Base-by-base conservation (phyloP, 1,284 basidiomycete genomes). In the Laetiporus sulphureus region DNA sequence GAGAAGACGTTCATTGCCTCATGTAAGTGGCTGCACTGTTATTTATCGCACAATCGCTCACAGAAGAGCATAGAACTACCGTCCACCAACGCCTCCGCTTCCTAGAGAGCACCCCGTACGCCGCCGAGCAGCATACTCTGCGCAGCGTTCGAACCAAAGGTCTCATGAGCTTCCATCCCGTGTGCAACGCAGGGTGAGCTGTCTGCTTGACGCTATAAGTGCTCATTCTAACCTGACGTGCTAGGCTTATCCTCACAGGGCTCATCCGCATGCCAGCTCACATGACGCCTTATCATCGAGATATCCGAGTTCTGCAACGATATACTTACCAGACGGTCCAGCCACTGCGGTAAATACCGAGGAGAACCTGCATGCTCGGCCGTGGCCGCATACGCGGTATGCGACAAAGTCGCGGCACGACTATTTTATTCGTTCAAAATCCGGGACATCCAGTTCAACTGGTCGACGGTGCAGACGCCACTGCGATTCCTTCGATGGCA, bases 1-100 rank as follows among this genome's bases (percentile, higher is more conserved):
- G 12, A 8, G 15, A 15, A 33, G 38, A 19, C 42, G 39, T 22
- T 41, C 42, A 3, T 31, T 44, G 33, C 35, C 42, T 43, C 46
- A 21, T 30, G 38, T 42, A 48, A 39, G 51, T 51, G 38, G 49
- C 46, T 32, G 38, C 37, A 25, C 11, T 16, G 30, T 36, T 37
- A 40, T 33, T 35, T 47, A 25, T 42, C 32, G 7, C 16, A 8
- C 16, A 20, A 18, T 21, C 23, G 15, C 34, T 38, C 30, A 38
- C 45, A 36, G 38, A 15, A 21, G 16, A 8, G 4, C 20, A 24
- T 36, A 64, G 62, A 49, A 43, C 37, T 63, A 58, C 45, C 56
- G 61, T 19, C 62, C 63, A 20, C 62, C 62, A n/a, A 65, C 63
- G 10, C 63, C 63, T 33, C 63, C 63, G 23, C 46, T 58, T 5